These are phyloP conservation scores for Exutisphaerella laricina DNA, from an alignment of 2,329 filamentous ascomycete genomes.

Conservation along the genomic window DNA sequence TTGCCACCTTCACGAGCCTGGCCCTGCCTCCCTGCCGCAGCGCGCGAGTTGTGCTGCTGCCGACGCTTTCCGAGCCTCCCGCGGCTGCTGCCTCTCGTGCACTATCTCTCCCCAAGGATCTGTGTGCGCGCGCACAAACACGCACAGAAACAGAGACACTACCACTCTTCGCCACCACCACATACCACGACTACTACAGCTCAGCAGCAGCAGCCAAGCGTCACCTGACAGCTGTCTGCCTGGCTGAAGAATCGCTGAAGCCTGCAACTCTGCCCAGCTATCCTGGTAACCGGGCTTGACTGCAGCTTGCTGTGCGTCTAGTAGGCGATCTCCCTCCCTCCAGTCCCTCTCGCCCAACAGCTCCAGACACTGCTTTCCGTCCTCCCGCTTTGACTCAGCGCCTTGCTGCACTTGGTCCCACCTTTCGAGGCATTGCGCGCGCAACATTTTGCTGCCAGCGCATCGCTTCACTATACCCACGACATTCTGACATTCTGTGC, in stretches of 20 bases:
- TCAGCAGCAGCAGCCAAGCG: not conserved
- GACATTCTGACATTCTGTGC: slow-evolving; percentile 18
- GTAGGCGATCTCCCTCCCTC: slow-evolving; percentile 1
- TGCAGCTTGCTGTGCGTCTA: slow-evolving; percentile 5
- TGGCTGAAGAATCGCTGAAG: not conserved
- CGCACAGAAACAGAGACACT: not conserved
- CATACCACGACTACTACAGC: not conserved
- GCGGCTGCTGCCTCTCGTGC: not conserved
- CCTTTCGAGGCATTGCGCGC: slow-evolving; percentile 10
- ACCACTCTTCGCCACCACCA: not conserved
- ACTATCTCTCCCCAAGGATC: not conserved
- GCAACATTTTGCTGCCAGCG: slow-evolving; percentile 12
- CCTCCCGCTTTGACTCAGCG: slow-evolving; percentile 11
- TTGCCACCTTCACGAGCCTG: not conserved
- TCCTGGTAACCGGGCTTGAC: slow-evolving; percentile 5
- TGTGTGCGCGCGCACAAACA: not conserved
- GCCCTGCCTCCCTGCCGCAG: not conserved
- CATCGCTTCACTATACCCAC: slow-evolving; percentile 19
- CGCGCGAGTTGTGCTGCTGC: not conserved
- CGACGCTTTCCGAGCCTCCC: slow-evolving; percentile 1
- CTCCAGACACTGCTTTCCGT: slow-evolving; percentile 7
- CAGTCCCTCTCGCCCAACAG: slow-evolving; percentile 6
- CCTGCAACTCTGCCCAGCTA: slow-evolving; percentile 4
- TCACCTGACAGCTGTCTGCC: slow-evolving; percentile 1
- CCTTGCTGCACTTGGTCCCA: slow-evolving; percentile 9